Conservation (phyloP, 257 asterid genomes). For the Gentiana macrophylla region DNA sequence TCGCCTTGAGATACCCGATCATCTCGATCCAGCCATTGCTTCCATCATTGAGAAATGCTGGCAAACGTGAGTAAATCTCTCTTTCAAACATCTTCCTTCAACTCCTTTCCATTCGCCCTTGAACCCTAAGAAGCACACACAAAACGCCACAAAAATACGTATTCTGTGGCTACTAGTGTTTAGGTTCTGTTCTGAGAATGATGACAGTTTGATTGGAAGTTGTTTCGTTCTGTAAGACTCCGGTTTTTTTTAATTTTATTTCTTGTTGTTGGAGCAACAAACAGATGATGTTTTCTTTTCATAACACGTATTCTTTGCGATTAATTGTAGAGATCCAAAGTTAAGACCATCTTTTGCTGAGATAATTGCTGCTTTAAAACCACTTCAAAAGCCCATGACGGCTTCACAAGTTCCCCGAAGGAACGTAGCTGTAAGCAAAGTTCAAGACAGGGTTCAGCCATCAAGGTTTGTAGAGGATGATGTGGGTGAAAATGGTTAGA, state of each 20-base stretch:
- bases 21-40: slow-evolving; percentile 64
- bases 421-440: slow-evolving; percentile 24
- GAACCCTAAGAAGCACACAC: too few species aligned
- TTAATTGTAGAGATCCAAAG: slow-evolving; percentile 55
- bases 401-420: slow-evolving; percentile 43
- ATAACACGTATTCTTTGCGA: background rate
- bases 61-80: slow-evolving; percentile 63
- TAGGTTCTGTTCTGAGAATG: too few species aligned
- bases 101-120: background rate
- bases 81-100: background rate
- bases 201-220: too few species aligned
- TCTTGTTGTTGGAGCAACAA: too few species aligned
- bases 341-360: slow-evolving; percentile 79
- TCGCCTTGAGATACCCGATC: slow-evolving; percentile 84
- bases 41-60: slow-evolving; percentile 72
- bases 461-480: slow-evolving; percentile 19
- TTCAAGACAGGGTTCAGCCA: slow-evolving; percentile 34
- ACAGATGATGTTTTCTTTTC: too few species aligned
- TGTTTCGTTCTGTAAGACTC: too few species aligned
- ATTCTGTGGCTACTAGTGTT: too few species aligned
- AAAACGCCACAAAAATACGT: too few species aligned
- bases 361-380: slow-evolving; percentile 86
- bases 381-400: slow-evolving; percentile 63
- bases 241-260: too few species aligned
- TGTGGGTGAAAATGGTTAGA: slow-evolving; percentile 19